phyloP scores from a whole-genome alignment of 2,329 filamentous ascomycete species.

The Aspergillus sp. region DNA sequence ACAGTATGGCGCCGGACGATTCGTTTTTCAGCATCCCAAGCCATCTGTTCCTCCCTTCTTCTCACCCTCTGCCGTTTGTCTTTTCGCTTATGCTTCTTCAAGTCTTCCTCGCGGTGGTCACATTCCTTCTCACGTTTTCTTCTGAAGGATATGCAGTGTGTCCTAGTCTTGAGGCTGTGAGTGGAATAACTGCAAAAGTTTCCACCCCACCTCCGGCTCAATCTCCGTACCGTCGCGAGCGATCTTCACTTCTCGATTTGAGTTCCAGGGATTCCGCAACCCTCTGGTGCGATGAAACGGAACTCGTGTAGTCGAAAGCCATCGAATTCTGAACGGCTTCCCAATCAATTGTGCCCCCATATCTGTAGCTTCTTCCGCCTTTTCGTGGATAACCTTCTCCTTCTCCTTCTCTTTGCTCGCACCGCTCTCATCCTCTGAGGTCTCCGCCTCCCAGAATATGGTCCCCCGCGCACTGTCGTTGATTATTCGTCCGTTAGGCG shows the following conservation, averaged over 20 bases:
- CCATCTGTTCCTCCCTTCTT: neutral
- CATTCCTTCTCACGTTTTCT: neutral
- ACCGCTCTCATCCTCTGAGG: conserved; percentile 49
- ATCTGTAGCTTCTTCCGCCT: conserved; percentile 44
- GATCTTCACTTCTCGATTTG: conserved; percentile 93
- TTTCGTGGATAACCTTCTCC: conserved; percentile 52
- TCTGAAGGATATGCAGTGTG: no score
- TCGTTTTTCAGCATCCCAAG: neutral
- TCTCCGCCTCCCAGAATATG: conserved; percentile 92
- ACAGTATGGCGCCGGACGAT: neutral
- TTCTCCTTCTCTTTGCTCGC: conserved; percentile 41
- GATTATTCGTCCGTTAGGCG: conserved; percentile 82
- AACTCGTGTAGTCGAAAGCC: conserved; percentile 78
- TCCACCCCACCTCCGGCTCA: conserved; percentile 76
- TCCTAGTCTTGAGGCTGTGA: conserved; percentile 33
- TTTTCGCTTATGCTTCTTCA: neutral
- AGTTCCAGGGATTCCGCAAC: conserved; percentile 90
- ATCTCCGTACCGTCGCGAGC: conserved; percentile 92
- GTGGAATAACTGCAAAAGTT: conserved; percentile 78
- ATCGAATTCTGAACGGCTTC: conserved; percentile 87
- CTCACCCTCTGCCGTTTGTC: neutral
- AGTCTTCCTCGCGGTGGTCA: neutral
- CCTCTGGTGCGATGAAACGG: conserved; percentile 89
- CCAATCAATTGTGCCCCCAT: conserved; percentile 71
- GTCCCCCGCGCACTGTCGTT: conserved; percentile 92